Conservation (phyloP, 345 rosid genomes). For the Eucalyptus curtisii region DNA sequence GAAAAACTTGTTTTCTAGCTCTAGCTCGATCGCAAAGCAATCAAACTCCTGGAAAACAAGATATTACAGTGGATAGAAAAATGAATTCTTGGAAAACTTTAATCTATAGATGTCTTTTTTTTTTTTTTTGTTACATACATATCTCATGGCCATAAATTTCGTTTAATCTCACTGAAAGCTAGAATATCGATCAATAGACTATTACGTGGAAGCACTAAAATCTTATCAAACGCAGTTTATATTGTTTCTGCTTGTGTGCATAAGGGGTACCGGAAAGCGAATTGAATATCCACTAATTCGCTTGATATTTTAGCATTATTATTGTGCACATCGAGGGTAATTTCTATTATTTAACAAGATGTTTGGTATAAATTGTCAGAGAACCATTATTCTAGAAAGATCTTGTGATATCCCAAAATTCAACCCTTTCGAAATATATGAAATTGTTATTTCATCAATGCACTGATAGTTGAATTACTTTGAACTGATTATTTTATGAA, state of each 20-base stretch:
- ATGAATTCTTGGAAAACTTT: background rate
- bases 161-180: background rate
- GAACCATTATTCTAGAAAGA: background rate
- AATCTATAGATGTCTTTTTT: background rate
- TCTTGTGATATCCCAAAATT: no score
- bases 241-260: background rate
- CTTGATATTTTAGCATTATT: background rate
- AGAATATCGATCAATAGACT: background rate
- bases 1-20: background rate
- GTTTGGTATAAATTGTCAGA: background rate
- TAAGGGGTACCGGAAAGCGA: background rate
- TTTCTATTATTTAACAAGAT: background rate
- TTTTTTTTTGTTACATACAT: background rate
- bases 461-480: rapidly evolving
- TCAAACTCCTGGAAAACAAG: background rate
- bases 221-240: background rate
- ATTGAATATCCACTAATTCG: background rate
- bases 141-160: background rate
- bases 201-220: background rate
- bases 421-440: rapidly evolving
- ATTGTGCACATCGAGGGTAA: background rate
- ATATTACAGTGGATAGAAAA: background rate
- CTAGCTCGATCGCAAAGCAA: background rate
- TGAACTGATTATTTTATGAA: no score
- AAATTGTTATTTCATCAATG: no score